Evolutionary conservation across 1,284 basidiomycete genomes (phyloP).

Genomic region (Pulveroboletus sp.): DNA sequence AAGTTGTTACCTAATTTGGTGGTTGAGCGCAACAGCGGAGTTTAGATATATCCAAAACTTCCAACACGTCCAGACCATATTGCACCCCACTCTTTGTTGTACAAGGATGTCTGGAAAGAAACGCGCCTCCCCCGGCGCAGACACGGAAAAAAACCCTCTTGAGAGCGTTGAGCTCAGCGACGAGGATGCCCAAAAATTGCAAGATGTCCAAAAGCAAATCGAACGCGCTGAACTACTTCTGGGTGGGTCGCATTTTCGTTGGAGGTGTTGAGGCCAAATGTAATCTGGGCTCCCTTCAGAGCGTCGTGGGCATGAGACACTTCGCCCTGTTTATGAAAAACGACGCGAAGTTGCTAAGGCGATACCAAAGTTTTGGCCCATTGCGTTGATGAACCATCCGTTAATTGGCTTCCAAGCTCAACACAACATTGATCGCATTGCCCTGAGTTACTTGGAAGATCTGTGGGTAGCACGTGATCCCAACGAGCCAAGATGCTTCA

Average conservation of each 20-base stretch:
- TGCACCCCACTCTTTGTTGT: conserved; percentile 6
- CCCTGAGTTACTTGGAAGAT: conserved; percentile 76
- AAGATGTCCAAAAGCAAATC: conserved; percentile 61
- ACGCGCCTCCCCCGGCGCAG: conserved; percentile 72
- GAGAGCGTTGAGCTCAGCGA: conserved; percentile 65
- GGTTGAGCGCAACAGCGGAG: conserved; percentile 29
- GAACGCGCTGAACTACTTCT: conserved; percentile 67
- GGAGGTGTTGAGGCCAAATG: background rate
- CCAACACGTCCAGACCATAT: conserved; percentile 1
- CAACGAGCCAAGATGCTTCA: conserved; percentile 69
- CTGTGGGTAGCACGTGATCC: conserved; percentile 73
- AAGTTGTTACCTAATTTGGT: conserved; percentile 13
- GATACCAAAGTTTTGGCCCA: conserved; percentile 78
- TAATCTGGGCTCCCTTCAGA: conserved; percentile 45
- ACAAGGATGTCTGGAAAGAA: conserved; percentile 55
- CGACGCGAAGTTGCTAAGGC: conserved; percentile 63
- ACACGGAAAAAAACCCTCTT: conserved; percentile 66
- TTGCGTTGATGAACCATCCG: conserved; percentile 71
- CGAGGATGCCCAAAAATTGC: conserved; percentile 67
- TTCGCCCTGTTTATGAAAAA: conserved; percentile 64
- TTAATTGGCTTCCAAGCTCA: conserved; percentile 62
- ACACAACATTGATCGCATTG: conserved; percentile 70
- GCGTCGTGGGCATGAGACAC: conserved; percentile 55
- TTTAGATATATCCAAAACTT: conserved; percentile 32
- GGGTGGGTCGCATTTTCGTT: conserved; percentile 49